Base-by-base conservation (phyloP, 176 grass and related monocot species). In the Musa beccarii region DNA sequence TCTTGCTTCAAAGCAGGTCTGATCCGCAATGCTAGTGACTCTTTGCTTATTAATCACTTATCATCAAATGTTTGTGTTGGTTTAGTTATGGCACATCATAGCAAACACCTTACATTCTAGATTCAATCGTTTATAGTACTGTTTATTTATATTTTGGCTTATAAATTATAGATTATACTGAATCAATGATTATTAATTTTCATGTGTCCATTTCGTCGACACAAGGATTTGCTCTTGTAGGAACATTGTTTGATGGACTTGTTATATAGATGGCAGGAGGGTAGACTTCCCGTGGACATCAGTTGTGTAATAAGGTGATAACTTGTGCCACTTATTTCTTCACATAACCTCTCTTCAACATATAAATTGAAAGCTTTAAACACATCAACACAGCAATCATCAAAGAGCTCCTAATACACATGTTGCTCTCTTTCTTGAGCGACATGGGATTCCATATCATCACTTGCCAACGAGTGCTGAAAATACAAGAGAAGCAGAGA, bases 171-270 rank as follows among this genome's bases (percentile, higher is more conserved):
- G 43, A 49, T 8, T 51, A 8, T 51, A 19, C 11, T 52, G 2
- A 49, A 0, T 81, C 19, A 49, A 20, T 74, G 15, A 61, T 16
- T 20, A 62, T 83, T 49, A 20, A 25, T 24, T 52, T 16, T 63
- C 22, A n/a, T 59, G 56, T 69, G 3, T 15, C 10, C 12, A 25
- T 54, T 68, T 59, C 8, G 26, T 65, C 49, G n/a, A 55, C 52
- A 61, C 53, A 54, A 22, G 62, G 16, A 66, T 73, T 62, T 78
- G 11, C 34, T 68, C 79, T 53, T 86, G 43, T 54, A 97, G 93
- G 90, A 92, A 54, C 94, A 97, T 73, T 93, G 90, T 20, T 74
- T 93, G 79, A 87, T 90, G 6, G 94, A 97, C 71, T 69, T 97
- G 72, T 81, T 93, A 76, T 77, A 93, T 61, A 83, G 80, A 78